Conservation (phyloP, 768 basidiomycete species). For the Lactarius hengduanensis region DNA sequence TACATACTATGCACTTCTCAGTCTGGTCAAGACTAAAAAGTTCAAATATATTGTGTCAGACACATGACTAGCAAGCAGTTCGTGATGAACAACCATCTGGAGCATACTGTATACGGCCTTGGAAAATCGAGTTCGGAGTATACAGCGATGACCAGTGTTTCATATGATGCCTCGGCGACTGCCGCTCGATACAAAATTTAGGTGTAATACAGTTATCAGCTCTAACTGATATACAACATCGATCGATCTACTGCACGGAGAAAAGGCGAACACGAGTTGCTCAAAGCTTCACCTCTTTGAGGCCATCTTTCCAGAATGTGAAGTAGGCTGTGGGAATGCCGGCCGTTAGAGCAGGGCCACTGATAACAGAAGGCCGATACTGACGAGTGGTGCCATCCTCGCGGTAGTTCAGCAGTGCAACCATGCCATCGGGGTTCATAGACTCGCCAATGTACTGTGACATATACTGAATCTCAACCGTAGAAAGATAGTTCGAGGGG, state of each 20-base stretch:
- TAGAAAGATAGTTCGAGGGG: not conserved
- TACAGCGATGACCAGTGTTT: not conserved
- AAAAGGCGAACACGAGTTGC: constrained; percentile 26
- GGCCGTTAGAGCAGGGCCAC: constrained; percentile 17
- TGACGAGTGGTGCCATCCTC: constrained; percentile 81
- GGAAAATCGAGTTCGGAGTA: not conserved
- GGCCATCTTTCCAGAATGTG: constrained; percentile 95
- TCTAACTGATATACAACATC: constrained; percentile 21
- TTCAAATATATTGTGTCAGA: not conserved
- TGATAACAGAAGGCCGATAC: constrained; percentile 33
- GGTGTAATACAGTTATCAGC: constrained; percentile 3
- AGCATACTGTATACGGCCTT: not conserved
- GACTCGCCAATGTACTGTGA: constrained; percentile 64
- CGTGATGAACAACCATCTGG: not conserved
- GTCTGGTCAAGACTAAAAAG: not conserved
- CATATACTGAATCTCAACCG: constrained; percentile 13
- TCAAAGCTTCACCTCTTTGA: constrained; percentile 76
- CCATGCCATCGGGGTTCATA: constrained; percentile 91
- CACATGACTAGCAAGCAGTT: not conserved
- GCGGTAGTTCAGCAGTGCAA: constrained; percentile 93
- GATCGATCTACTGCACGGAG: constrained; percentile 21
- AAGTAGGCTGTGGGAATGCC: constrained; percentile 61
- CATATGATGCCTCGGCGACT: not conserved
- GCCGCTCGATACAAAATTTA: not conserved
- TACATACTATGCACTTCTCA: constrained; percentile 1